A percentile compares a stretch with the other conserved stretches of the same genome.
phyloP scores from a whole-genome alignment of 2,329 filamentous ascomycete species.

The Colletotrichum karsti region DNA sequence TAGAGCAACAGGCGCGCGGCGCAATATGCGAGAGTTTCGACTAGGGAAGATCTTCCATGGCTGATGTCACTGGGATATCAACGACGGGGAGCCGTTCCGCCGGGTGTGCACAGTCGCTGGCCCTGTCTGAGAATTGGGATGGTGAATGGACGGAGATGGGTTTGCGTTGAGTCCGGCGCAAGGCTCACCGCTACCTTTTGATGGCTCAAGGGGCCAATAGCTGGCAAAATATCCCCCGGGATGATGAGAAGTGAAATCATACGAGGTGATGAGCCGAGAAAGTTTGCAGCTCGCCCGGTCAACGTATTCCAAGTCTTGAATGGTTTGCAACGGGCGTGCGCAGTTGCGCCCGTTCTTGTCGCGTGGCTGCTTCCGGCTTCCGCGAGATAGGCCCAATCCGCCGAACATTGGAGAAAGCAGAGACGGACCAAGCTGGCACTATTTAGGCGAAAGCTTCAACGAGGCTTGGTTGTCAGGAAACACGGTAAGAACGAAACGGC shows the following conservation, averaged over 20 bases:
- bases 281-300: conserved; percentile 1
- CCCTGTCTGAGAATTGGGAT: conserved; percentile 10
- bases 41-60: background rate
- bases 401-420: background rate
- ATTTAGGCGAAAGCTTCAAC: background rate
- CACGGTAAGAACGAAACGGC: conserved; percentile 5
- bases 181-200: conserved; percentile 15
- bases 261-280: background rate
- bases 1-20: background rate
- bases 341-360: conserved; percentile 8
- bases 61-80: conserved; percentile 18
- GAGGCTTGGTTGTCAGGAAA: conserved; percentile 5
- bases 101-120: conserved; percentile 6
- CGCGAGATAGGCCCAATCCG: background rate
- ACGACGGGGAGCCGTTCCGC: conserved; percentile 23
- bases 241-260: conserved; percentile 17
- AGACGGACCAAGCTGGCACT: background rate
- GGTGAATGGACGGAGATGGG: conserved; percentile 11
- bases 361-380: conserved; percentile 6
- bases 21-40: background rate
- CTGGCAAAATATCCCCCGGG: background rate
- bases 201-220: conserved; percentile 1
- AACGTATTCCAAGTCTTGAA: background rate
- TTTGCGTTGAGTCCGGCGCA: background rate
- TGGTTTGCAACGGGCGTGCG: conserved; percentile 4